A percentile compares a stretch with the other conserved stretches of the same genome.
Evolutionary conservation across 352 stramenopile species (phyloP).

Genomic region (Globisporangium cystogenes): DNA sequence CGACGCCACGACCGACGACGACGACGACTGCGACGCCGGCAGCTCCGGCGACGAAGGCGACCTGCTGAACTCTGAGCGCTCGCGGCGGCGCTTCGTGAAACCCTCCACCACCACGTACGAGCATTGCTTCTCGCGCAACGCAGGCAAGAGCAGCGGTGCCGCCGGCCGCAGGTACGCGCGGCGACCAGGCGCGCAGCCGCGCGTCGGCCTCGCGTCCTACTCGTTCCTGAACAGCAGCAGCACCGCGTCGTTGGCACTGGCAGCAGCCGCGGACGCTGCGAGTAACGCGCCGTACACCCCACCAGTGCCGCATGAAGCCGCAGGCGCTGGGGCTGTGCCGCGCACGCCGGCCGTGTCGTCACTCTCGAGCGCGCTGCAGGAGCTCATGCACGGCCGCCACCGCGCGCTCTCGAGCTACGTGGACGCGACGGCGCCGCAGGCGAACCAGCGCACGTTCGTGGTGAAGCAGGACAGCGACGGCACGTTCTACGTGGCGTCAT

Average conservation of each 20-base stretch:
- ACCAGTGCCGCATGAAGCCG: background rate
- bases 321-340: background rate
- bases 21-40: background rate
- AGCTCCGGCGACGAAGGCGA: conserved; percentile 1
- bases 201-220: conserved; percentile 11
- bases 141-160: background rate
- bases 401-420: conserved; percentile 33
- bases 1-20: background rate
- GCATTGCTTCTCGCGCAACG: conserved; percentile 34
- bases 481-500: conserved; percentile 33
- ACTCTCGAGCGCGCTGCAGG: conserved; percentile 38
- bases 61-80: conserved; percentile 5
- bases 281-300: no score
- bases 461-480: conserved; percentile 31
- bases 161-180: conserved; percentile 6
- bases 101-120: conserved; percentile 38
- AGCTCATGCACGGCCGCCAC: conserved; percentile 39
- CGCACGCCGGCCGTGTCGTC: conserved; percentile 28
- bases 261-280: background rate
- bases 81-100: conserved; percentile 46
- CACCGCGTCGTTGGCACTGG: conserved; percentile 3
- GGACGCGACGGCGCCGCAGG: conserved; percentile 29
- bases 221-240: conserved; percentile 14
- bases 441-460: conserved; percentile 27
- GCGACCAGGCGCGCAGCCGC: conserved; percentile 1